Evolutionary conservation across 2,329 filamentous ascomycete genomes (phyloP).

Genomic region (Aureobasidium sp.): DNA sequence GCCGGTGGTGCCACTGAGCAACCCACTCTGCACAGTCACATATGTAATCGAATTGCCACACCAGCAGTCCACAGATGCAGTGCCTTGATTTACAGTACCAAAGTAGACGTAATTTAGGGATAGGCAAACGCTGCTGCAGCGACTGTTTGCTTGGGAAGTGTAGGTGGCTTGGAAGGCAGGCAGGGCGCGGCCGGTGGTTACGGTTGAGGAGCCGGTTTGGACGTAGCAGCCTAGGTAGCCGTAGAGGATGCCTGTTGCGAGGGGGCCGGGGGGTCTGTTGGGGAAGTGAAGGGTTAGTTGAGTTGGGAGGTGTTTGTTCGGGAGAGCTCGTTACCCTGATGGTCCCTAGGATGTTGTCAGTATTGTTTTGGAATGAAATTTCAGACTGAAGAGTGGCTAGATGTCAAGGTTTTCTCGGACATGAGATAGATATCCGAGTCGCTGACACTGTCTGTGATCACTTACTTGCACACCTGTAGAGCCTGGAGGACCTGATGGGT

Average conservation of each 20-base stretch:
- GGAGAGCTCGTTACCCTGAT: neutral
- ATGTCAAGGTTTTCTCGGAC: too few relatives aligned
- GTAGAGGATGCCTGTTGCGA: conserved; percentile 18
- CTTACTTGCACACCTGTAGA: conserved; percentile 7
- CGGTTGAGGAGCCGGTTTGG: conserved; percentile 21
- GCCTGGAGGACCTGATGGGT: conserved; percentile 8
- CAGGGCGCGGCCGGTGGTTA: conserved; percentile 22
- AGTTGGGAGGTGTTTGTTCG: too few relatives aligned
- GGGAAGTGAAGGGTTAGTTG: neutral
- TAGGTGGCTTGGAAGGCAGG: conserved; percentile 21
- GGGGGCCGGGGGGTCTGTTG: conserved; percentile 12
- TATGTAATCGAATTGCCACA: conserved; percentile 25
- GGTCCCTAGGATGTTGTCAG: neutral
- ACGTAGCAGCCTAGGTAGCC: conserved; percentile 27
- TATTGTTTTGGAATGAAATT: neutral
- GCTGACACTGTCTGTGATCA: neutral
- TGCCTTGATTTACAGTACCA: conserved; percentile 23
- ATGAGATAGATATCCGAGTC: neutral
- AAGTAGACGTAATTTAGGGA: conserved; percentile 21
- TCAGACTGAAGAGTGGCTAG: too few relatives aligned
- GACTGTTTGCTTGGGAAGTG: conserved; percentile 18
- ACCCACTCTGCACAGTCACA: conserved; percentile 17
- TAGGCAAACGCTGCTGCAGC: conserved; percentile 21
- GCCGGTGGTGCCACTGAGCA: neutral
- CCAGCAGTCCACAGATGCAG: conserved; percentile 24